These are phyloP conservation scores for Rubia peregrina DNA, from an alignment of 305 asterid species.

Conservation along the genomic window DNA sequence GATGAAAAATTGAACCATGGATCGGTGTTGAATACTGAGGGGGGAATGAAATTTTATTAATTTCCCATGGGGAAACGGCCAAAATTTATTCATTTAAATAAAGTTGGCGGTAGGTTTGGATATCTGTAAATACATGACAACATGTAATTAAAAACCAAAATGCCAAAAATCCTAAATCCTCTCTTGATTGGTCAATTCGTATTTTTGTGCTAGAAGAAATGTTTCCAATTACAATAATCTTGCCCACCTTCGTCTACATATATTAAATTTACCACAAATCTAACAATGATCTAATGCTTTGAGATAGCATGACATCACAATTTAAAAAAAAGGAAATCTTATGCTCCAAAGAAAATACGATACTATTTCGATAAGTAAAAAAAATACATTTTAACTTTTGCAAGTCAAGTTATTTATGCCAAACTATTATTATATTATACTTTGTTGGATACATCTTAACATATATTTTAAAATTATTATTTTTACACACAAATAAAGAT, in stretches of 20 bases:
- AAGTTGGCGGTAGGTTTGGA: constrained; percentile 18
- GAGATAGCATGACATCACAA: not conserved
- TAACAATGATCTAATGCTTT: not conserved
- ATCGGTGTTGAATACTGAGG: not conserved
- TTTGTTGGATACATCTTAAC: too few species aligned
- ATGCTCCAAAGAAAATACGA: too few species aligned
- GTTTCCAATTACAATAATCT: constrained; percentile 25
- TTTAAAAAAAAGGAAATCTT: too few species aligned
- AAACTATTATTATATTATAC: too few species aligned
- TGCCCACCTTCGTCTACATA: constrained; percentile 19
- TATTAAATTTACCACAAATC: too few species aligned
- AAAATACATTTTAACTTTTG: too few species aligned
- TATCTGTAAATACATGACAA: not conserved
- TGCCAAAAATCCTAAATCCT: constrained; percentile 28
- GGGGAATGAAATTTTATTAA: not conserved
- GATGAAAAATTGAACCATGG: not conserved
- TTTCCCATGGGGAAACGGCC: not conserved
- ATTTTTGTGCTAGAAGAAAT: constrained; percentile 48
- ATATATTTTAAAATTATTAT: too few species aligned
- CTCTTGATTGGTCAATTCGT: constrained; percentile 21
- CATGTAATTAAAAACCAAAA: not conserved
- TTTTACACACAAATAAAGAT: too few species aligned
- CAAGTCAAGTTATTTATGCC: too few species aligned
- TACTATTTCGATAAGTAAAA: too few species aligned
- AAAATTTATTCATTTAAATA: not conserved